Conservation (phyloP, 352 stramenopile genomes). For the Phytophthora brassicae region DNA sequence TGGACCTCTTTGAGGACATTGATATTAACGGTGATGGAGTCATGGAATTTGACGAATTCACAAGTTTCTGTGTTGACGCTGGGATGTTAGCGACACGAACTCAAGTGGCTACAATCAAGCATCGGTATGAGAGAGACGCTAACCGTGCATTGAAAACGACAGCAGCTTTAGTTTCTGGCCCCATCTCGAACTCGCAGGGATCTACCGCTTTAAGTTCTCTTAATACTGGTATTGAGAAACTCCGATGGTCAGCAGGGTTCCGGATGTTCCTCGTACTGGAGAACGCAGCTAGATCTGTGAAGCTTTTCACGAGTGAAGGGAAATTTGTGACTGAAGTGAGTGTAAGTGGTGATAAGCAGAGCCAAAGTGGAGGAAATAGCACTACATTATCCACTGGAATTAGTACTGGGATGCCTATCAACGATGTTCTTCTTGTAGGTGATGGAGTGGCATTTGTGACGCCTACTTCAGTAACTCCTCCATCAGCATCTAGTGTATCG, state of each 20-base stretch:
- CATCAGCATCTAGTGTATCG: slow-evolving; percentile 39
- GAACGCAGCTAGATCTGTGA: slow-evolving; percentile 62
- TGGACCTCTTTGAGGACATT: slow-evolving; percentile 86
- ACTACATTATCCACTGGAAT: slow-evolving; percentile 1
- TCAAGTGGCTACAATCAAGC: slow-evolving; percentile 53
- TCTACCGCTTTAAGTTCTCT: slow-evolving; percentile 27
- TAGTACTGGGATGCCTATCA: background rate
- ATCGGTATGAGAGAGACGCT: slow-evolving; percentile 66
- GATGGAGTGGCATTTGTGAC: slow-evolving; percentile 28
- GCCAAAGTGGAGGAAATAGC: background rate
- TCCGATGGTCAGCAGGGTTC: slow-evolving; percentile 74
- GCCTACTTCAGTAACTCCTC: slow-evolving; percentile 7
- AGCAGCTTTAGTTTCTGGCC: background rate
- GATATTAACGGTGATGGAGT: slow-evolving; percentile 86
- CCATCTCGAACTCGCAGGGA: background rate
- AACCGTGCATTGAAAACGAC: slow-evolving; percentile 61
- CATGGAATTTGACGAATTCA: slow-evolving; percentile 89
- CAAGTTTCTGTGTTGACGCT: slow-evolving; percentile 84
- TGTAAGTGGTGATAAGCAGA: slow-evolving; percentile 25
- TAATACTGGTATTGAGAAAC: slow-evolving; percentile 56
- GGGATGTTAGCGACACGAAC: slow-evolving; percentile 74
- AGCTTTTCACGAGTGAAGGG: slow-evolving; percentile 62
- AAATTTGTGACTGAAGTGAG: slow-evolving; percentile 55
- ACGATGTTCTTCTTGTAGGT: slow-evolving; percentile 24
- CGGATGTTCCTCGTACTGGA: slow-evolving; percentile 66